Conservation (phyloP, 306 rosid species). For the Quercus wislizeni region DNA sequence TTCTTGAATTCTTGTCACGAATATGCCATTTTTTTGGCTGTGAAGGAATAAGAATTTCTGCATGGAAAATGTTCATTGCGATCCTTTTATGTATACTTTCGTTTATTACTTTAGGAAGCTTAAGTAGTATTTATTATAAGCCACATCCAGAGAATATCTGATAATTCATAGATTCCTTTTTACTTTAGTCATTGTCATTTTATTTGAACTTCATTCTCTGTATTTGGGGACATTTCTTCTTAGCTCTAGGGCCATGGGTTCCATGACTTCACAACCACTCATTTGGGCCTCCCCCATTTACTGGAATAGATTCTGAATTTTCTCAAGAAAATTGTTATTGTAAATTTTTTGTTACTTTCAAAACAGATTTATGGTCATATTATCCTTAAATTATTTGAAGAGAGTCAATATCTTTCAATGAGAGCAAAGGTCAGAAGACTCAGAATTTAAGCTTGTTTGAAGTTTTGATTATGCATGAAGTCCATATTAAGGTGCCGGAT, state of each 20-base stretch:
- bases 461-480: too few species aligned
- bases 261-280: not conserved
- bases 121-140: not conserved
- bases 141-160: not conserved
- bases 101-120: not conserved
- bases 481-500: too few species aligned
- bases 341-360: not conserved
- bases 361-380: too few species aligned
- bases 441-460: too few species aligned
- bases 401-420: too few species aligned
- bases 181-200: not conserved
- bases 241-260: not conserved
- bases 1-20: not conserved
- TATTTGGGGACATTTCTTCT: not conserved
- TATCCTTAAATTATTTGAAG: too few species aligned
- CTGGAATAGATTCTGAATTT: not conserved
- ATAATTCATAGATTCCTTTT: not conserved
- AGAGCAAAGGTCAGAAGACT: too few species aligned
- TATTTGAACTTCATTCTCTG: constrained; percentile 5
- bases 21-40: not conserved
- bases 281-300: not conserved
- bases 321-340: too few species aligned
- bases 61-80: not conserved
- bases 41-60: constrained; percentile 4
- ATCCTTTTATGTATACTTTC: not conserved